Conservation (phyloP, 805 yeast species). For the Blastobotrys americana region DNA sequence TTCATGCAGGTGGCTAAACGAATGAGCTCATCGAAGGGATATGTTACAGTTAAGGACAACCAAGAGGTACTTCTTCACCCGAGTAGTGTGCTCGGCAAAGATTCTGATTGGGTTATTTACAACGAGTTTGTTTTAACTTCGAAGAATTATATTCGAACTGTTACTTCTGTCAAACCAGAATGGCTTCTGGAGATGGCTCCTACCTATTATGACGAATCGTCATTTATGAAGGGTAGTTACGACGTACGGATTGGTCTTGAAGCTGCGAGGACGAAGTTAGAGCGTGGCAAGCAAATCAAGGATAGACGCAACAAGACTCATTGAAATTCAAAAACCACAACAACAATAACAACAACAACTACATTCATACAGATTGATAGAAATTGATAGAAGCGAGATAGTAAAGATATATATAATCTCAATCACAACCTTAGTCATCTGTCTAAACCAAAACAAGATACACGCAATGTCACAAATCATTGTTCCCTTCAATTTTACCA, state of each 20-base stretch:
- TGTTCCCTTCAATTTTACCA: too few relatives aligned
- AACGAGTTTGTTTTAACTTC: slow-evolving; percentile 93
- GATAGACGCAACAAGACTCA: too few relatives aligned
- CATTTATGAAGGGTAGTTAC: slow-evolving; percentile 63
- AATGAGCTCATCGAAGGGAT: slow-evolving; percentile 51
- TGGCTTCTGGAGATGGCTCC: slow-evolving; percentile 85
- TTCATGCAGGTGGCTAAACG: slow-evolving; percentile 98
- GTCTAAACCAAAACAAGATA: too few relatives aligned
- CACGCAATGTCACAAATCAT: too few relatives aligned
- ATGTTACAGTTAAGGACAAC: slow-evolving; percentile 86
- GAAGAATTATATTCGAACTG: slow-evolving; percentile 90
- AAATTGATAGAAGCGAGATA: too few relatives aligned
- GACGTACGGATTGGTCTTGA: slow-evolving; percentile 66
- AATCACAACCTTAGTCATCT: too few relatives aligned
- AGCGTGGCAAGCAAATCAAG: slow-evolving; percentile 10
- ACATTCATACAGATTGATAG: too few relatives aligned
- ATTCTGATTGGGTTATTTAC: slow-evolving; percentile 89
- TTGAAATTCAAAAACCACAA: too few relatives aligned
- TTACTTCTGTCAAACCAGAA: slow-evolving; percentile 82
- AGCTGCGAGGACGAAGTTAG: slow-evolving; percentile 43
- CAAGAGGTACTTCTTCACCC: slow-evolving; percentile 96
- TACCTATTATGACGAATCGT: slow-evolving; percentile 54
- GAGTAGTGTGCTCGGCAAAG: slow-evolving; percentile 80
- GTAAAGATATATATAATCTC: too few relatives aligned
- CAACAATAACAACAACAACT: too few relatives aligned